These are phyloP conservation scores for Ustilago lituana DNA, from an alignment of 1,284 basidiomycete species.

Conservation along the genomic window DNA sequence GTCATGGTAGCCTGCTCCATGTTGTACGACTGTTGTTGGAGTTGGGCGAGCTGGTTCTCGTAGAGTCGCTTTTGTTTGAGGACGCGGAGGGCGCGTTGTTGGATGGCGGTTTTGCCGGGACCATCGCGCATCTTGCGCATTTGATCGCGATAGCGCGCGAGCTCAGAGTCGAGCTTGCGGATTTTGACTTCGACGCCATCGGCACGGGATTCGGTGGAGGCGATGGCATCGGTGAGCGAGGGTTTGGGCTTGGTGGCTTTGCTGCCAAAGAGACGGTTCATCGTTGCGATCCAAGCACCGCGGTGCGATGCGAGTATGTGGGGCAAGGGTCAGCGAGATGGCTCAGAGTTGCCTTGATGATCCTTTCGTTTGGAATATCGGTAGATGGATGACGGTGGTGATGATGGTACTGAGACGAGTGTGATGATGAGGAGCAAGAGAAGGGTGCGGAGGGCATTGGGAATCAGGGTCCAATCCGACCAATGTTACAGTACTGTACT, in stretches of 20 bases:
- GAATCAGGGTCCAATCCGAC: conserved; percentile 13
- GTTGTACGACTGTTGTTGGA: conserved; percentile 96
- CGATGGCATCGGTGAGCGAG: conserved; percentile 87
- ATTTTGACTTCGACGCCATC: conserved; percentile 95
- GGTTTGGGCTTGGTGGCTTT: conserved; percentile 75
- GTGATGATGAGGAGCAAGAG: too few relatives aligned
- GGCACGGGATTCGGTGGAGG: conserved; percentile 88
- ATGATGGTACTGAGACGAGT: too few relatives aligned
- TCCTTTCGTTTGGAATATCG: too few relatives aligned
- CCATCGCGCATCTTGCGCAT: conserved; percentile 93
- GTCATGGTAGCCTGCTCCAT: conserved; percentile 97
- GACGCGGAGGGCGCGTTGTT: conserved; percentile 91
- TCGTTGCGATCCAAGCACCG: too few relatives aligned
- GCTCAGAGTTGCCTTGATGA: too few relatives aligned
- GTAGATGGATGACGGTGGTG: too few relatives aligned
- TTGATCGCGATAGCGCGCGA: conserved; percentile 91
- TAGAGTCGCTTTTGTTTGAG: conserved; percentile 97
- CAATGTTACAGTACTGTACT: too few relatives aligned
- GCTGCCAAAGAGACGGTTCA: conserved; percentile 69
- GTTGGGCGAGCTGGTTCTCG: conserved; percentile 87
- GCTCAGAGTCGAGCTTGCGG: conserved; percentile 93
- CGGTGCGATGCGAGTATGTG: too few relatives aligned
- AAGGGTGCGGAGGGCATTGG: not conserved
- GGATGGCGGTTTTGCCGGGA: conserved; percentile 94
- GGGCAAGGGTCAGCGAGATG: too few relatives aligned